Percentiles rank a stretch among this genome's conserved stretches.
Conservation (phyloP, 2,329 filamentous ascomycete genomes). For the Hypoxylon sp. region DNA sequence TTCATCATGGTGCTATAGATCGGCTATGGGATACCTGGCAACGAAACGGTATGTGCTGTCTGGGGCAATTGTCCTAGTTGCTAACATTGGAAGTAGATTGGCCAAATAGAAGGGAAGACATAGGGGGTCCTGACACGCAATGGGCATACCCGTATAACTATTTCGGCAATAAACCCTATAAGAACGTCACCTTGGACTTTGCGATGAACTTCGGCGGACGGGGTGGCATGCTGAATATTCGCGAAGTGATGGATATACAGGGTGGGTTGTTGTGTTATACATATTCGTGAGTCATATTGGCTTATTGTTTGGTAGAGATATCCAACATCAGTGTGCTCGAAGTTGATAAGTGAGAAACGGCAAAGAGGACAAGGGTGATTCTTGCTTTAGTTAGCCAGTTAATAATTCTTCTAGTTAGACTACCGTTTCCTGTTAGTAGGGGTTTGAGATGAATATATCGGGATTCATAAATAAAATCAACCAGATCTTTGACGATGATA, state of each 20-base stretch:
- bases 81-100: conserved; percentile 43
- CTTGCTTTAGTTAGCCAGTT: not conserved
- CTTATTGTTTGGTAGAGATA: not conserved
- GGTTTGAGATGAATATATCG: not conserved
- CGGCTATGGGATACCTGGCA: conserved; percentile 55
- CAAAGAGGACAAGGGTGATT: not conserved
- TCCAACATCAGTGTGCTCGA: not conserved
- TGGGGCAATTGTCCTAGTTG: not conserved
- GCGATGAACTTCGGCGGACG: conserved; percentile 33
- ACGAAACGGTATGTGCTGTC: conserved; percentile 26
- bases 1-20: conserved; percentile 53
- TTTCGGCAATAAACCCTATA: conserved; percentile 52
- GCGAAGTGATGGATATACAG: conserved; percentile 37
- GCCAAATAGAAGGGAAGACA: conserved; percentile 50
- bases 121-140: conserved; percentile 54
- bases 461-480: not conserved
- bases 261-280: conserved; percentile 34
- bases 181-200: conserved; percentile 54
- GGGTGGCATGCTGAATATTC: conserved; percentile 27
- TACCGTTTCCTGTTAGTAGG: not conserved
- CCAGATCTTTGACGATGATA: conserved; percentile 1
- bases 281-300: conserved; percentile 31
- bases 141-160: conserved; percentile 55
- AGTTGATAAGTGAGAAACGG: not conserved
- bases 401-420: not conserved